These are phyloP conservation scores for Chytriomyces sp. DNA, from an alignment of 192 early-diverging fungal genomes.

Conservation along the genomic window DNA sequence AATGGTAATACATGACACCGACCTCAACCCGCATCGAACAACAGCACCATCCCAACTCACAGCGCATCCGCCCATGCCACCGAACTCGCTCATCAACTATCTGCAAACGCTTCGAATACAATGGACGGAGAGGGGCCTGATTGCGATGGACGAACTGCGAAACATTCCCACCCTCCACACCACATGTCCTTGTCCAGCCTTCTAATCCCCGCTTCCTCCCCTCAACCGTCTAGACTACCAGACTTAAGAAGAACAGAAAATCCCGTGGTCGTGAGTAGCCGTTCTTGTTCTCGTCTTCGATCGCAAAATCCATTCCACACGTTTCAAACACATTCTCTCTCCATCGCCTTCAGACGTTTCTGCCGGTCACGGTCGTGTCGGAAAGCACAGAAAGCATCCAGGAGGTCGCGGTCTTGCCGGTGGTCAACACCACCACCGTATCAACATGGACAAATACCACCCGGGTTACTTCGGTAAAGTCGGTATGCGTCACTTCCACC, in stretches of 20 bases:
- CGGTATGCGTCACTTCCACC: conserved; percentile 99
- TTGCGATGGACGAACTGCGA: background rate
- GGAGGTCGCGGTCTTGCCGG: conserved; percentile 99
- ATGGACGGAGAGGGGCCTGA: background rate
- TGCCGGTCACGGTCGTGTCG: conserved; percentile 99
- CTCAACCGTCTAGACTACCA: conserved; percentile 64
- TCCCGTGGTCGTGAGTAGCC: conserved; percentile 81
- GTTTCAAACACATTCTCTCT: background rate
- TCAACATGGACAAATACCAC: conserved; percentile 99
- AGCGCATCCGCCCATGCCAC: background rate
- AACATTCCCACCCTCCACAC: background rate
- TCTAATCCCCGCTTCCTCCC: background rate
- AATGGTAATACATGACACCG: background rate
- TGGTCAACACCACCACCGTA: conserved; percentile 99
- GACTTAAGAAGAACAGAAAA: conserved; percentile 89
- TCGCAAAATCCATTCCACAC: background rate
- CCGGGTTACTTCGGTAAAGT: conserved; percentile 99
- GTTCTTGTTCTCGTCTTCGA: background rate
- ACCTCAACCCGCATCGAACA: background rate
- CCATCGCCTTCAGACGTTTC: conserved; percentile 75
- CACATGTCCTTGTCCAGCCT: background rate
- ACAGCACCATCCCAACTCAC: background rate
- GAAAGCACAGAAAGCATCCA: conserved; percentile 99
- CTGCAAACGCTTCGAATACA: background rate
- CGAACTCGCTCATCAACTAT: background rate